These are phyloP conservation scores for Nidularia pulvinata DNA, from an alignment of 768 basidiomycete species.

Conservation along the genomic window DNA sequence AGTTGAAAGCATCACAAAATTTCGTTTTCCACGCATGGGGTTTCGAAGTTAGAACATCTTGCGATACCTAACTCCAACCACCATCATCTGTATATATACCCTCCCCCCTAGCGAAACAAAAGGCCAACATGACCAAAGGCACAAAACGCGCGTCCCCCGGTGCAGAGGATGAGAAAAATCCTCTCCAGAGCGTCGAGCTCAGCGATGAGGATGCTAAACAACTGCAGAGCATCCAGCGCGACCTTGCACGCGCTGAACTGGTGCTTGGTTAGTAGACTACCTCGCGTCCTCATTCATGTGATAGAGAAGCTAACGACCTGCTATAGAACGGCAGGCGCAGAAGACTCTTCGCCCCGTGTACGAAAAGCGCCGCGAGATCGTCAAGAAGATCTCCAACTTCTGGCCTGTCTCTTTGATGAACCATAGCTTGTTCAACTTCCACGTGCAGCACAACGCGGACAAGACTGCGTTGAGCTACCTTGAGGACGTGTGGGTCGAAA, in stretches of 20 bases:
- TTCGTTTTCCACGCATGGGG: conserved; percentile 11
- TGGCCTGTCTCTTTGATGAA: conserved; percentile 89
- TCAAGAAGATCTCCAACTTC: conserved; percentile 73
- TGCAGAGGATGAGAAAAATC: conserved; percentile 71
- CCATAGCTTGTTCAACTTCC: conserved; percentile 58
- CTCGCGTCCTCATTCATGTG: not conserved
- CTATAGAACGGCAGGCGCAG: conserved; percentile 64
- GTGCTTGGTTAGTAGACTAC: conserved; percentile 56
- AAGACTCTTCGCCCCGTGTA: conserved; percentile 59
- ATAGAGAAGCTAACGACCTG: conserved; percentile 3
- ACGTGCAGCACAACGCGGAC: conserved; percentile 75
- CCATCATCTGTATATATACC: conserved; percentile 6
- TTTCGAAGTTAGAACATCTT: not conserved
- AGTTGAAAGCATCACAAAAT: conserved; percentile 24
- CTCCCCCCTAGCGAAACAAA: not conserved
- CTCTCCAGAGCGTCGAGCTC: conserved; percentile 66
- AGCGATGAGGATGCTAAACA: conserved; percentile 73
- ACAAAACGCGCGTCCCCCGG: conserved; percentile 85
- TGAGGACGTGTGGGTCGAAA: conserved; percentile 82
- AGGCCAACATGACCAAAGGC: conserved; percentile 36
- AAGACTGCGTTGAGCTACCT: conserved; percentile 81
- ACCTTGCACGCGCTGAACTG: conserved; percentile 70
- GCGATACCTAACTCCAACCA: not conserved
- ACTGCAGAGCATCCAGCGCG: conserved; percentile 64
- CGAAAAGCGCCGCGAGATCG: conserved; percentile 65